These are phyloP conservation scores for Phalaenopsis equestris DNA, from an alignment of 106 monocot species.

Conservation along the genomic window DNA sequence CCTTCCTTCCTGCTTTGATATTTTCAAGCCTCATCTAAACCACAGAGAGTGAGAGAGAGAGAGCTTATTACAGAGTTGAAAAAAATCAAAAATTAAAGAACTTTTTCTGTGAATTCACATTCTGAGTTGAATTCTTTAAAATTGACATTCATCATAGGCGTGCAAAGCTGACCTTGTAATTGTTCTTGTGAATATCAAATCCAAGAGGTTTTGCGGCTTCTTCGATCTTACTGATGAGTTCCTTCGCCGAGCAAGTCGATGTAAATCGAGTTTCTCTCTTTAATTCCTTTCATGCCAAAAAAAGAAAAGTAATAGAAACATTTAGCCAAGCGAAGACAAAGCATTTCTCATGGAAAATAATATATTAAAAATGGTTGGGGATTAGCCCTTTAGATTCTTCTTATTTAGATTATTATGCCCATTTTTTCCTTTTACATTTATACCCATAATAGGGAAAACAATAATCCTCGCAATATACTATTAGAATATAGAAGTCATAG, in stretches of 20 bases:
- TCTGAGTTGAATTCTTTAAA: no score
- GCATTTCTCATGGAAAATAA: background rate
- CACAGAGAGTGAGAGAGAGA: background rate
- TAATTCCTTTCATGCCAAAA: background rate
- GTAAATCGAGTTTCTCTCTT: conserved; percentile 43
- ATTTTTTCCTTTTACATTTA: no score
- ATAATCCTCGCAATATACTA: no score
- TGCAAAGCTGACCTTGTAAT: conserved; percentile 29
- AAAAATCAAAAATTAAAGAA: background rate
- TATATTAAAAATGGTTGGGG: no score
- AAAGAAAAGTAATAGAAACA: background rate
- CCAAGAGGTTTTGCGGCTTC: conserved; percentile 32
- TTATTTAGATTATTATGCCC: no score
- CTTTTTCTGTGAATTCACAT: background rate
- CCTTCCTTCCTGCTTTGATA: background rate
- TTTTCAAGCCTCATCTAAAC: background rate
- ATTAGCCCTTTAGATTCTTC: no score
- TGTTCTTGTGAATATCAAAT: conserved; percentile 33
- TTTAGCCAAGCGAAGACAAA: background rate
- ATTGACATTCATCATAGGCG: background rate
- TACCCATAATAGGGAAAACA: no score
- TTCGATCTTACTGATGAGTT: conserved; percentile 39
- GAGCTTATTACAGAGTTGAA: background rate
- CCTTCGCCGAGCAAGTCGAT: conserved; percentile 30
- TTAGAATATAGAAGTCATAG: no score